These are phyloP conservation scores for Pythium phragmitis DNA, from an alignment of 352 stramenopile genomes.

Conservation along the genomic window DNA sequence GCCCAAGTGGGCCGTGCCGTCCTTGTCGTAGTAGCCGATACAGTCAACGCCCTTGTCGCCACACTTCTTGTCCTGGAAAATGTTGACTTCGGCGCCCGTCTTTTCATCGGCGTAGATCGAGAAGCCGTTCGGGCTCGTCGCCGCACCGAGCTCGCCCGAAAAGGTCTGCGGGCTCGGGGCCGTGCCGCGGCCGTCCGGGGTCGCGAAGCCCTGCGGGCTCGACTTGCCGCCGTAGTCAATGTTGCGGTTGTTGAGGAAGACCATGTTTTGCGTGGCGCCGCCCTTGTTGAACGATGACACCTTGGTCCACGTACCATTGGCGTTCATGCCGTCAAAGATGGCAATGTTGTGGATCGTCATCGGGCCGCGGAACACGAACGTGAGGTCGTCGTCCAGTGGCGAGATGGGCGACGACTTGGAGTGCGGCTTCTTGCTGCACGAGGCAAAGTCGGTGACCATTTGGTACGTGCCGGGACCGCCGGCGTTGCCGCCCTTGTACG, in stretches of 20 bases:
- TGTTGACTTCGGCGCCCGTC: constrained; percentile 74
- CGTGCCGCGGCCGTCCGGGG: constrained; percentile 44
- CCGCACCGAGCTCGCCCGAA: constrained; percentile 45
- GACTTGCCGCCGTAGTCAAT: constrained; percentile 57
- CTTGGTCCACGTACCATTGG: constrained; percentile 47
- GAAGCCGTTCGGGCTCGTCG: constrained; percentile 38
- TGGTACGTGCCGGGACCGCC: constrained; percentile 60
- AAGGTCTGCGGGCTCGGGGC: constrained; percentile 45
- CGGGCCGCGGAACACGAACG: constrained; percentile 61
- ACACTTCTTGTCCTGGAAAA: constrained; percentile 67
- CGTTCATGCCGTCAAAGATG: constrained; percentile 60
- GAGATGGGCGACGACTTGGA: constrained; percentile 45
- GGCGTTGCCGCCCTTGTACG: constrained; percentile 54
- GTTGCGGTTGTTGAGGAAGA: constrained; percentile 87
- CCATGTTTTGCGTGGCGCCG: constrained; percentile 56
- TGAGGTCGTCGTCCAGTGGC: constrained; percentile 64
- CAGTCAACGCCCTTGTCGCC: constrained; percentile 40
- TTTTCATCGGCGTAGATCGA: constrained; percentile 56
- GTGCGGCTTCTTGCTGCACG: constrained; percentile 50
- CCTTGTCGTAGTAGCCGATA: constrained; percentile 65
- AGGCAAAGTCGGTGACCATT: constrained; percentile 65
- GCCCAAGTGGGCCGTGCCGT: constrained; percentile 54
- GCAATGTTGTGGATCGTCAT: constrained; percentile 74
- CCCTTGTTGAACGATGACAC: constrained; percentile 68
- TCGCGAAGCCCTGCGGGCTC: constrained; percentile 62